Conservation (phyloP, 768 basidiomycete genomes). For the Hygrophorus pudorinus region DNA sequence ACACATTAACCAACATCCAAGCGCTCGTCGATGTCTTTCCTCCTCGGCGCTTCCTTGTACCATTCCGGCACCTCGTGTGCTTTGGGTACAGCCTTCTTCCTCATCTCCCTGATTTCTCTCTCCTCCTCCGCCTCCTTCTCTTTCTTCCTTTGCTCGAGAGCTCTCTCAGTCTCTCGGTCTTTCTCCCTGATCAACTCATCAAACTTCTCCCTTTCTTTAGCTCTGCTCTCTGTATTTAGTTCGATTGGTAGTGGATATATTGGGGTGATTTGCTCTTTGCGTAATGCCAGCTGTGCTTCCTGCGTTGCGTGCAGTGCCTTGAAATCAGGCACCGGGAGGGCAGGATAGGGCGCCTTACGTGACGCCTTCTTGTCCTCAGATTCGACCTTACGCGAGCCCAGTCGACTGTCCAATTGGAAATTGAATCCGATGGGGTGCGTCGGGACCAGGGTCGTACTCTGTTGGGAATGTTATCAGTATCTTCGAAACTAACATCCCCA, state of each 20-base stretch:
- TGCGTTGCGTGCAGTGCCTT: constrained; percentile 44
- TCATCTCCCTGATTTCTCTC: constrained; percentile 47
- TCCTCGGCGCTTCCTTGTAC: constrained; percentile 65
- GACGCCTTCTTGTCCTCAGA: constrained; percentile 20
- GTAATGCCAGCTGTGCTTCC: constrained; percentile 29
- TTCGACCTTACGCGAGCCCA: constrained; percentile 35
- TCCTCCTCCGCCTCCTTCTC: constrained; percentile 48
- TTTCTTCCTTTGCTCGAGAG: constrained; percentile 35
- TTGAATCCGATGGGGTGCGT: constrained; percentile 44
- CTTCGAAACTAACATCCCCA: no score
- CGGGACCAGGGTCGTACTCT: constrained; percentile 13
- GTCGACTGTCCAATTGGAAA: constrained; percentile 39
- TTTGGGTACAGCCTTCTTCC: constrained; percentile 53
- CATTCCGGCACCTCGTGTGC: constrained; percentile 70
- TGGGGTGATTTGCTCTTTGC: constrained; percentile 38
- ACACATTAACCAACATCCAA: no score
- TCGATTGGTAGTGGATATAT: constrained; percentile 36
- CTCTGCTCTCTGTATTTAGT: constrained; percentile 46
- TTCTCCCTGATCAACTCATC: constrained; percentile 48
- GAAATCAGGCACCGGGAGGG: constrained; percentile 39
- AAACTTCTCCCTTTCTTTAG: constrained; percentile 54
- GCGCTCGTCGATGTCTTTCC: no score
- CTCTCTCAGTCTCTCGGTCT: constrained; percentile 40
- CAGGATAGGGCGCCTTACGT: constrained; percentile 12
- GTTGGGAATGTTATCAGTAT: not conserved